Percentiles rank a stretch among this genome's conserved stretches.
Evolutionary conservation across 805 yeast genomes (phyloP).

Genomic region (Ogataea saltuana): DNA sequence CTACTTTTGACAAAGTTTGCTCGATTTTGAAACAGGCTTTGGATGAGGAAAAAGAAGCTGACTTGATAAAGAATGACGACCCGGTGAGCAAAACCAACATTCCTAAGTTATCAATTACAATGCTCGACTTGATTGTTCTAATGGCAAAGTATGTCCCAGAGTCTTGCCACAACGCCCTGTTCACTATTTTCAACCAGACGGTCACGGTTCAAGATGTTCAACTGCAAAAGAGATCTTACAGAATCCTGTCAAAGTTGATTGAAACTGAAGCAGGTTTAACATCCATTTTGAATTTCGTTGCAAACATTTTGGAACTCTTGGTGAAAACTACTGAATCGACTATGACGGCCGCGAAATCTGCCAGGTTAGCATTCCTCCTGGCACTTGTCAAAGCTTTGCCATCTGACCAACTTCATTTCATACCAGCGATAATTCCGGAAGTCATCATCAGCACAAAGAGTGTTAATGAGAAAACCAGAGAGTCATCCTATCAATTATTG

Average conservation of each 20-base stretch:
- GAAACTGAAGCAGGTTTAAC: conserved; percentile 66
- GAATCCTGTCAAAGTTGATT: conserved; percentile 67
- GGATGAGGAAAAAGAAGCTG: conserved; percentile 51
- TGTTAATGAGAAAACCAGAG: conserved; percentile 88
- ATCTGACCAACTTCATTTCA: conserved; percentile 61
- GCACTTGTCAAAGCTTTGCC: conserved; percentile 66
- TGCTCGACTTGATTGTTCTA: conserved; percentile 87
- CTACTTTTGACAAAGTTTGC: conserved; percentile 85
- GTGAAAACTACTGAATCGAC: conserved; percentile 57
- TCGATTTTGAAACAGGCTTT: conserved; percentile 72
- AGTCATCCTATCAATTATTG: conserved; percentile 70
- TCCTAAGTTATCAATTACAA: conserved; percentile 69
- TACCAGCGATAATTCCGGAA: conserved; percentile 83
- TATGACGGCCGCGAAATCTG: conserved; percentile 73
- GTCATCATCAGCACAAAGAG: conserved; percentile 89
- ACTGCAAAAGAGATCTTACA: conserved; percentile 86
- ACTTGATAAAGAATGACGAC: conserved; percentile 36
- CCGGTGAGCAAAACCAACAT: conserved; percentile 36
- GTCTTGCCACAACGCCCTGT: conserved; percentile 67
- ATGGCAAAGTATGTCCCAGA: conserved; percentile 83
- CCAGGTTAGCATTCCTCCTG: conserved; percentile 71
- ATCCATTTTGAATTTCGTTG: conserved; percentile 53
- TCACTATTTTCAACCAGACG: conserved; percentile 74
- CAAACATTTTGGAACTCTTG: conserved; percentile 60
- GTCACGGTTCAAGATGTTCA: conserved; percentile 59